Percentiles rank a stretch among this genome's conserved stretches.
phyloP scores from a whole-genome alignment of 345 rosid species.

The Gossypium arboreum region DNA sequence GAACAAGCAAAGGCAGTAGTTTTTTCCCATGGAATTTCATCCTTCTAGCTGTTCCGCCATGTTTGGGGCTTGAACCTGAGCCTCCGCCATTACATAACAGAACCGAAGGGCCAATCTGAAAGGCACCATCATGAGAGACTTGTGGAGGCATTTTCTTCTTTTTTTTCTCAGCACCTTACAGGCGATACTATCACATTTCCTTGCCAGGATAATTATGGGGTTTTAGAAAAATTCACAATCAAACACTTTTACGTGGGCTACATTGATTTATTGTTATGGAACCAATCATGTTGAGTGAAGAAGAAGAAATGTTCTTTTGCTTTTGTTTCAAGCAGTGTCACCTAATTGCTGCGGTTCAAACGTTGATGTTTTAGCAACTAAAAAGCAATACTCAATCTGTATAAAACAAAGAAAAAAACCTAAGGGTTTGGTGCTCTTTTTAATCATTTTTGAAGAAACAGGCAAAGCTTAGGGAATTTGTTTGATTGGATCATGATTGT shows the following conservation, averaged over 20 bases:
- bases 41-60: not conserved
- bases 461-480: not conserved
- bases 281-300: not conserved
- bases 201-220: too few relatives aligned
- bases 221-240: too few relatives aligned
- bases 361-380: not conserved
- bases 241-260: too few relatives aligned
- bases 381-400: not conserved
- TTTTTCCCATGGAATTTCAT: not conserved
- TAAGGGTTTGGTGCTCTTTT: conserved; percentile 15
- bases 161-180: not conserved
- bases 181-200: too few relatives aligned
- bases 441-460: conserved; percentile 12
- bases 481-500: not conserved
- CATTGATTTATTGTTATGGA: not conserved
- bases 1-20: not conserved
- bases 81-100: not conserved
- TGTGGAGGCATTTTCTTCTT: not conserved
- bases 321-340: conserved; percentile 29
- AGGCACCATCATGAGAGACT: not conserved
- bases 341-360: conserved; percentile 16
- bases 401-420: not conserved
- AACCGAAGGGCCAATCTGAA: not conserved
- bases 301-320: conserved; percentile 47
- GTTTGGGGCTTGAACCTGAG: not conserved